phyloP scores from a whole-genome alignment of 2,329 filamentous ascomycete genomes.

The Penicillium sp. region DNA sequence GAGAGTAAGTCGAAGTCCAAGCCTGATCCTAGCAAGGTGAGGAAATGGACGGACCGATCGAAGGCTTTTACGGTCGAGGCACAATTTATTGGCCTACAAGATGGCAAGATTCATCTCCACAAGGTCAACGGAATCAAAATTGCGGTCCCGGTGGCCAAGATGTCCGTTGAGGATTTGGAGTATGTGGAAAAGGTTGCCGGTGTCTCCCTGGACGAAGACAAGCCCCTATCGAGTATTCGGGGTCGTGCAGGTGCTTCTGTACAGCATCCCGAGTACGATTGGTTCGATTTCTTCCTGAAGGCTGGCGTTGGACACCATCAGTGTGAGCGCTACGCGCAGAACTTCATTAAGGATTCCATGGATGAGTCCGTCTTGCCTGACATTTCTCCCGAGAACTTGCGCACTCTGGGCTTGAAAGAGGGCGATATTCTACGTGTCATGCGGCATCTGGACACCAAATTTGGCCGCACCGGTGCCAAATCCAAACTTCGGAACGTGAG shows the following conservation, averaged over 20 bases:
- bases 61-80: conserved; percentile 97
- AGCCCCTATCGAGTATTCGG: conserved; percentile 77
- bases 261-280: conserved; percentile 68
- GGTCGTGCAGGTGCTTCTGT: conserved; percentile 35
- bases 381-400: conserved; percentile 73
- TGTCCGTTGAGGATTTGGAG: conserved; percentile 91
- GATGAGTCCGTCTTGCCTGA: conserved; percentile 88
- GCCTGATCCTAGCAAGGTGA: conserved; percentile 74
- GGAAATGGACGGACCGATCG: conserved; percentile 91
- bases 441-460: conserved; percentile 79
- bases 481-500: conserved; percentile 53
- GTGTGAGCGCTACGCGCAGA: conserved; percentile 88
- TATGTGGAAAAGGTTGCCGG: conserved; percentile 89
- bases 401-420: conserved; percentile 88
- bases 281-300: conserved; percentile 96
- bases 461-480: conserved; percentile 55
- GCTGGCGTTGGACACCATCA: conserved; percentile 89
- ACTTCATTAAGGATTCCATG: conserved; percentile 89
- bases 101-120: conserved; percentile 95
- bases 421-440: conserved; percentile 96
- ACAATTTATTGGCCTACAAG: conserved; percentile 88
- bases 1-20: conserved; percentile 71
- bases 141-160: conserved; percentile 88
- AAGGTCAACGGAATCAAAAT: conserved; percentile 98
- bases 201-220: conserved; percentile 82